Evolutionary conservation across 768 basidiomycete species (phyloP).

Genomic region (Lactarius deliciosus): DNA sequence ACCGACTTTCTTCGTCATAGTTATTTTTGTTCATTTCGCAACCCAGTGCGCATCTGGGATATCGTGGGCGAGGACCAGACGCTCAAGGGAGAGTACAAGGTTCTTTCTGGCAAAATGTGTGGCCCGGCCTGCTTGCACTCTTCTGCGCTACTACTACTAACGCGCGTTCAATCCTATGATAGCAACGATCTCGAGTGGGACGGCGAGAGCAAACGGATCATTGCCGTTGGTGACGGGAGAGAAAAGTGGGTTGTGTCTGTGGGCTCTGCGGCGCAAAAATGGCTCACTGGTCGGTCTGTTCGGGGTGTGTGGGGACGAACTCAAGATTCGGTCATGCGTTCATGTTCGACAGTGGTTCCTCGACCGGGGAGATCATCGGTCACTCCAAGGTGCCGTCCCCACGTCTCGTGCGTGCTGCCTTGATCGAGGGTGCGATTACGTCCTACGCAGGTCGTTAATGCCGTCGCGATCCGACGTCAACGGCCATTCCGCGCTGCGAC

Average conservation of each 20-base stretch:
- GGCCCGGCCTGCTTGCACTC: conserved; percentile 30
- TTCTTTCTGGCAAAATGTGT: conserved; percentile 71
- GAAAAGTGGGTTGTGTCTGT: conserved; percentile 60
- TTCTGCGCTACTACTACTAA: background rate
- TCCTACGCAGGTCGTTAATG: conserved; percentile 66
- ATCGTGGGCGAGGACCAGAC: conserved; percentile 79
- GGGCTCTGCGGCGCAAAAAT: background rate
- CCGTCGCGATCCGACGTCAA: conserved; percentile 84
- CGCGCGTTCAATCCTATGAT: conserved; percentile 4
- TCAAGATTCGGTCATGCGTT: conserved; percentile 79
- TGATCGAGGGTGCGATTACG: conserved; percentile 9
- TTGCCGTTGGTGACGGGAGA: conserved; percentile 88
- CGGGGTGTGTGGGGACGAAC: background rate
- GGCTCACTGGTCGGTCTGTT: background rate
- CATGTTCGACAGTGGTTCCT: conserved; percentile 79
- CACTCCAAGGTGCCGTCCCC: conserved; percentile 72
- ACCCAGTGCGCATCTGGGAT: conserved; percentile 90
- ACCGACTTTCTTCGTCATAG: background rate
- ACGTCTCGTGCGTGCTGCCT: background rate
- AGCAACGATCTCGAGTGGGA: conserved; percentile 98
- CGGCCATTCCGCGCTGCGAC: conserved; percentile 91
- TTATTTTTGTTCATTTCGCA: conserved; percentile 6
- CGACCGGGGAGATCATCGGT: conserved; percentile 84
- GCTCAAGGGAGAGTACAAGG: conserved; percentile 79
- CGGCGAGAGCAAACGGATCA: conserved; percentile 93